Conservation (phyloP, 2,329 filamentous ascomycete species). For the Aspergillus sp. region DNA sequence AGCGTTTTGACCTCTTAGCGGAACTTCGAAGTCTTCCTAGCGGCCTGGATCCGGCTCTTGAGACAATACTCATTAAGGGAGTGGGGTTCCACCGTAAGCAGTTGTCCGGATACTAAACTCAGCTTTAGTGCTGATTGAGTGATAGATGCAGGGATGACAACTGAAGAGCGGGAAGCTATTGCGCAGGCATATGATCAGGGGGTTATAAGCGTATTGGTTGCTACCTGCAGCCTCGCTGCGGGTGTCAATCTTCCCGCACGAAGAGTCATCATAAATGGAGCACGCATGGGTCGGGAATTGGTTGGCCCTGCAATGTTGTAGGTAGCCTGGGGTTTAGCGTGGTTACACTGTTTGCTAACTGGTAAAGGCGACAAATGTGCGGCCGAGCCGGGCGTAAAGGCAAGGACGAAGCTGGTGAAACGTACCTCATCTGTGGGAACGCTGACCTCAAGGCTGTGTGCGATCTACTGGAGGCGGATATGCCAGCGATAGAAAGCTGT, state of each 20-base stretch:
- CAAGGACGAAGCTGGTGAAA: constrained; percentile 75
- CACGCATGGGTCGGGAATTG: constrained; percentile 72
- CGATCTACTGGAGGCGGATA: constrained; percentile 69
- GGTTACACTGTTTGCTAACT: constrained; percentile 21
- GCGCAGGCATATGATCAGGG: constrained; percentile 70
- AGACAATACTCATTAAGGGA: constrained; percentile 63
- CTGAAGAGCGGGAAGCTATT: constrained; percentile 71
- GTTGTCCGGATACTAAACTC: neutral
- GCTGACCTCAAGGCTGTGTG: constrained; percentile 68
- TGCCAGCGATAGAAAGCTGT: constrained; percentile 69
- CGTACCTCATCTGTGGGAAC: constrained; percentile 71
- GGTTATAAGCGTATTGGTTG: constrained; percentile 67
- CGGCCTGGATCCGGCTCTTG: constrained; percentile 65
- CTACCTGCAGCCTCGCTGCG: constrained; percentile 77
- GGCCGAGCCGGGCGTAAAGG: constrained; percentile 76
- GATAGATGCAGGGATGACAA: constrained; percentile 57
- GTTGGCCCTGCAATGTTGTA: constrained; percentile 75
- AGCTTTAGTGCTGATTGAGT: constrained; percentile 27
- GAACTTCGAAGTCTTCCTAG: constrained; percentile 65
- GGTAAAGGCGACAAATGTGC: constrained; percentile 67
- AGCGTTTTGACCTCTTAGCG: constrained; percentile 62
- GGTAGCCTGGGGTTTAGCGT: constrained; percentile 12
- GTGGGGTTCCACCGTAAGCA: constrained; percentile 71
- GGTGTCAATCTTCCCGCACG: constrained; percentile 75
- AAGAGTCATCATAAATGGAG: constrained; percentile 72